These are phyloP conservation scores for Russula olivacea DNA, from an alignment of 768 basidiomycete genomes.

Conservation along the genomic window DNA sequence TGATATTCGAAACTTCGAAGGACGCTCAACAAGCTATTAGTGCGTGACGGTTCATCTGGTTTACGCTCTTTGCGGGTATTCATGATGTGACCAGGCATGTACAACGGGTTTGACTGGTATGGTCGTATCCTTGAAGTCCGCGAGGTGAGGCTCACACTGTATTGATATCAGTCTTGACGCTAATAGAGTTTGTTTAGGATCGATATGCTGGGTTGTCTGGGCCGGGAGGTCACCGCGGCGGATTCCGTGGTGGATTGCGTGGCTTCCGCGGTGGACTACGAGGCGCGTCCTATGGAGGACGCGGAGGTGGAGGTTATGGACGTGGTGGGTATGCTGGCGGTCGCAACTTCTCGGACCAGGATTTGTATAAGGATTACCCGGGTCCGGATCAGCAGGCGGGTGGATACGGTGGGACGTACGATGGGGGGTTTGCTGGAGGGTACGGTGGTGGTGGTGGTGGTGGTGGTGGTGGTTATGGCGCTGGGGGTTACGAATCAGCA, in stretches of 20 bases:
- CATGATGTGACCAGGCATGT: slow-evolving; percentile 60
- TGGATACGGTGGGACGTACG: slow-evolving; percentile 36
- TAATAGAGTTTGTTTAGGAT: slow-evolving; percentile 43
- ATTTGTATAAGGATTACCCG: slow-evolving; percentile 88
- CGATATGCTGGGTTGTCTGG: slow-evolving; percentile 84
- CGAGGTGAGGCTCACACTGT: slow-evolving; percentile 50
- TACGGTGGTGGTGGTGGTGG: slow-evolving; percentile 2
- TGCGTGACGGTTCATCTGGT: slow-evolving; percentile 36
- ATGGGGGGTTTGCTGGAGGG: slow-evolving; percentile 33
- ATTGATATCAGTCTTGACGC: background rate
- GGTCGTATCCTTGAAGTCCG: slow-evolving; percentile 93
- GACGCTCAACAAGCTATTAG: slow-evolving; percentile 91
- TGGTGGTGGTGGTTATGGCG: slow-evolving; percentile 22
- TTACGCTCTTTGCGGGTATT: background rate
- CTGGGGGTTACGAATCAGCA: slow-evolving; percentile 49
- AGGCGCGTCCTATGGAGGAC: slow-evolving; percentile 45
- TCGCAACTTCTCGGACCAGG: slow-evolving; percentile 79
- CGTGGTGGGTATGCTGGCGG: slow-evolving; percentile 47
- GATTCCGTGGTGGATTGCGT: slow-evolving; percentile 39
- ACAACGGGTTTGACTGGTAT: slow-evolving; percentile 97
- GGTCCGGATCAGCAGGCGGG: slow-evolving; percentile 68
- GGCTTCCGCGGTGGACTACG: slow-evolving; percentile 46
- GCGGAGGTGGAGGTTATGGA: slow-evolving; percentile 53
- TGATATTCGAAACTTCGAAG: slow-evolving; percentile 86
- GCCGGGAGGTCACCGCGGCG: slow-evolving; percentile 50